Conservation (phyloP, 495 filamentous ascomycete genomes). For the Penicillium egyptiacum region DNA sequence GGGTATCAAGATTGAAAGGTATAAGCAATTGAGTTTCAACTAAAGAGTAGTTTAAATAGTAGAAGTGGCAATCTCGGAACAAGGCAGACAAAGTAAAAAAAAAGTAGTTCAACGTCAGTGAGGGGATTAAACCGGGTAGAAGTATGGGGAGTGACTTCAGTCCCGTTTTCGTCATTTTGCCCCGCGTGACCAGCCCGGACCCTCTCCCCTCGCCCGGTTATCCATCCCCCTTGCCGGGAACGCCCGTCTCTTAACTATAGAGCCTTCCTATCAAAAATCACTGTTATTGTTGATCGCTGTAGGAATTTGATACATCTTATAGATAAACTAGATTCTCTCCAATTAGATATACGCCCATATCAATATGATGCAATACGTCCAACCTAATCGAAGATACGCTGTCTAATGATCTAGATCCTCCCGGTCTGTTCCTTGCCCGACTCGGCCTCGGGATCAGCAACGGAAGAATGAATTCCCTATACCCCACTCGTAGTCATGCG, state of each 20-base stretch:
- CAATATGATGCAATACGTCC: not conserved
- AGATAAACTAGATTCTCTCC: not conserved
- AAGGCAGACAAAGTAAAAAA: not conserved
- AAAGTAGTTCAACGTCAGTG: constrained; percentile 12
- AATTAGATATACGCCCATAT: not conserved
- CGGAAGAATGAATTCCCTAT: constrained; percentile 14
- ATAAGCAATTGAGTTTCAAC: not conserved
- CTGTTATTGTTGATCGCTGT: not conserved
- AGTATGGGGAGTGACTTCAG: constrained; percentile 13
- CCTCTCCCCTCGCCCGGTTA: constrained; percentile 9
- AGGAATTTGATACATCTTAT: not conserved
- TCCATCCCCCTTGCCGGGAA: constrained; percentile 3
- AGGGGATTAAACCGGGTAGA: constrained; percentile 14
- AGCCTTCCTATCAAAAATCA: not conserved
- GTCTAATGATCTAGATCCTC: constrained; percentile 7
- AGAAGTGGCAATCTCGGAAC: not conserved
- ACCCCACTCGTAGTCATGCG: constrained; percentile 14
- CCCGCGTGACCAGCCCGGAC: constrained; percentile 12
- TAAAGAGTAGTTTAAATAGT: constrained; percentile 3
- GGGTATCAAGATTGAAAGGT: not conserved
- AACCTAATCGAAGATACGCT: not conserved
- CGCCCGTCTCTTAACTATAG: constrained; percentile 3
- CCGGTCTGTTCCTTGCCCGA: constrained; percentile 2
- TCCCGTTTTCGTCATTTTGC: constrained; percentile 14
- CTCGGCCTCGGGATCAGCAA: constrained; percentile 15